Evolutionary conservation across 352 stramenopile genomes (phyloP).

Genomic region (Aphanomyces astaci): DNA sequence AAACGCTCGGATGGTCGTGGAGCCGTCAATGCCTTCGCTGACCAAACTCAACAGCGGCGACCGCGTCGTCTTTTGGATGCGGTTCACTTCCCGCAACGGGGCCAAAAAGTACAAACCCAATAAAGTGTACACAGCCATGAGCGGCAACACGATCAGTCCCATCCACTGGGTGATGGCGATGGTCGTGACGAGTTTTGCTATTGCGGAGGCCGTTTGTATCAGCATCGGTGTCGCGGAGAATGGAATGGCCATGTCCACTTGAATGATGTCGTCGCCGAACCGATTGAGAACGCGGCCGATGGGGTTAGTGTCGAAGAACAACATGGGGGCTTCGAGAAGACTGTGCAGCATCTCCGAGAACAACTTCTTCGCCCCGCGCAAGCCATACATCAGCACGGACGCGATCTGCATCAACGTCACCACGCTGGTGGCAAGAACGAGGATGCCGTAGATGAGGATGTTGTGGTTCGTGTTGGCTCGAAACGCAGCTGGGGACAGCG

Average conservation of each 20-base stretch:
- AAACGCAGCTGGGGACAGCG: neutral
- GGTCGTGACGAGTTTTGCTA: constrained; percentile 76
- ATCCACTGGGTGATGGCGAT: constrained; percentile 72
- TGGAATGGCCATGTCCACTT: constrained; percentile 81
- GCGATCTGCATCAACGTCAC: neutral
- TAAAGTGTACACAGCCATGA: constrained; percentile 69
- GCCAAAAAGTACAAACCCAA: constrained; percentile 26
- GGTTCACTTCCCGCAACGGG: constrained; percentile 5
- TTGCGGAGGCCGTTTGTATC: constrained; percentile 60
- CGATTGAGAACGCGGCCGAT: constrained; percentile 71
- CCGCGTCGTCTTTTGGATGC: neutral
- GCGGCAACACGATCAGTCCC: constrained; percentile 71
- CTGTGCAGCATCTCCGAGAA: constrained; percentile 66
- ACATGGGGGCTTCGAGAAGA: constrained; percentile 68
- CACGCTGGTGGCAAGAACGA: neutral
- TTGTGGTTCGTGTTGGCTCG: constrained; percentile 28
- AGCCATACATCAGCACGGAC: constrained; percentile 26
- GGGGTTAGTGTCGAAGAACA: constrained; percentile 80
- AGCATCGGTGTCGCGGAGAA: constrained; percentile 55
- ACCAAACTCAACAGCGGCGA: constrained; percentile 1
- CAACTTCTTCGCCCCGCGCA: constrained; percentile 52
- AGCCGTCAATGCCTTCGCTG: neutral
- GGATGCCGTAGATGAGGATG: constrained; percentile 2
- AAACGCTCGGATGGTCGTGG: constrained; percentile 4
- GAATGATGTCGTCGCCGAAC: constrained; percentile 47